phyloP scores from a whole-genome alignment of 805 yeast genomes.

The Wickerhamomyces subpelliculosus region DNA sequence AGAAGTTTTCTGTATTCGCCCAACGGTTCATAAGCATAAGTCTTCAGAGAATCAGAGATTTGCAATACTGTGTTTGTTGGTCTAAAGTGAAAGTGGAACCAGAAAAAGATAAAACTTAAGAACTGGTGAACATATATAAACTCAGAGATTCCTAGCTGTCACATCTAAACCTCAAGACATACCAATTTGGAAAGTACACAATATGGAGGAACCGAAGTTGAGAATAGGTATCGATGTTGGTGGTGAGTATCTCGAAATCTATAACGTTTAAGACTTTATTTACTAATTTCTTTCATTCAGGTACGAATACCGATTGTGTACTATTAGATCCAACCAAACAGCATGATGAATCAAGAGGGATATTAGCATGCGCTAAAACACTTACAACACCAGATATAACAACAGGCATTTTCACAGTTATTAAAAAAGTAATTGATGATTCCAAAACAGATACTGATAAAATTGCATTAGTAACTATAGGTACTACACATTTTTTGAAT shows the following conservation, averaged over 20 bases:
- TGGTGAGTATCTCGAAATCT: constrained; percentile 21
- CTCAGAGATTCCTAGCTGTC: no score
- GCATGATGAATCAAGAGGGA: constrained; percentile 22
- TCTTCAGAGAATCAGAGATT: no score
- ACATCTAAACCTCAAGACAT: no score
- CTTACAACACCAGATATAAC: constrained; percentile 36
- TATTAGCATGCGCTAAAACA: constrained; percentile 32
- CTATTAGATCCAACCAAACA: constrained; percentile 28
- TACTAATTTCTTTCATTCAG: not conserved
- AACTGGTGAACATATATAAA: no score
- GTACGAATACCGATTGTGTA: constrained; percentile 38
- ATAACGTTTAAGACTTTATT: not conserved
- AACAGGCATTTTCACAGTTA: constrained; percentile 32
- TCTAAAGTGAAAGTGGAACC: no score
- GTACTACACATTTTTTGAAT: constrained; percentile 41
- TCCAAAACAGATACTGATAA: constrained; percentile 17
- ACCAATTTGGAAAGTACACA: no score
- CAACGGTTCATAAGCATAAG: no score
- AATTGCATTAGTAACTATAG: constrained; percentile 35
- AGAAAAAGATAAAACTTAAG: no score
- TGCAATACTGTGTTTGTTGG: no score
- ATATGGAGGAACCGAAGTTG: constrained; percentile 1
- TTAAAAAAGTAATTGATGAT: constrained; percentile 23
- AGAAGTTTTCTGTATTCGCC: no score
- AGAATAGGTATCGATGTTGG: constrained; percentile 42